Evolutionary conservation across 768 basidiomycete genomes (phyloP), one percentile per base, ranked within the genome.

Genomic region (Daedaleopsis sinensis): DNA sequence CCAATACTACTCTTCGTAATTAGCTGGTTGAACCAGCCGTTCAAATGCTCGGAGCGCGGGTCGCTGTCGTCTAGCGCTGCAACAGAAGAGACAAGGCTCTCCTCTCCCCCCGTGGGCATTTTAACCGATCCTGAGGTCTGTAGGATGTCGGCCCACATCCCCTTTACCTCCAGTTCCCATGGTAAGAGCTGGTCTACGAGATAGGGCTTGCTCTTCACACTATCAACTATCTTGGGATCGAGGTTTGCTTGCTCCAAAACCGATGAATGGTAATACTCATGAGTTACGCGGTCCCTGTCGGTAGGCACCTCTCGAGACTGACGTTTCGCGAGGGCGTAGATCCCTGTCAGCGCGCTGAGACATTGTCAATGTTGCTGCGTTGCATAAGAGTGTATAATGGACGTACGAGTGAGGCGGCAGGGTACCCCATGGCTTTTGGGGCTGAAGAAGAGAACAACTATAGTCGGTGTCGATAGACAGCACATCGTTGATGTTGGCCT

Each of bases 371-470:
- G 9, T 54, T 16, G 27, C 36, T 10, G 9, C 18, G n/a, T n/a
- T 12, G n/a, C 10, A 15, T 18, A 15, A 19, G 50, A 15, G 27
- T 9, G 46, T 11, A 24, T 38, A 38, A 16, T 44, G 21, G 8
- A 74, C 85, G 68, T 65, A 89, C 89, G 88, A 73, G 63, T 91
- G 89, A 27, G 87, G 84, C 35, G 71, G 70, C 62, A 86, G 88
- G 58, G 76, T 68, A 12, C 89, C 89, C 87, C 88, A 91, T 13
- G 78, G 76, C 3, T 78, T 79, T 4, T 77, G 79, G 1, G 89
- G 87, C 11, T 79, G 71, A 1, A 80, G 74, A 18, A 87, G 77
- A 13, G 78, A 75, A 43, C 68, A 68, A 9, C 89, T 61, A 63
- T 91, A 90, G 11, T 73, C 63, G 36, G 77, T 64, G 67, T 91